Evolutionary conservation across 2,329 filamentous ascomycete species (phyloP).

Genomic region (Fusarium staphyleae): DNA sequence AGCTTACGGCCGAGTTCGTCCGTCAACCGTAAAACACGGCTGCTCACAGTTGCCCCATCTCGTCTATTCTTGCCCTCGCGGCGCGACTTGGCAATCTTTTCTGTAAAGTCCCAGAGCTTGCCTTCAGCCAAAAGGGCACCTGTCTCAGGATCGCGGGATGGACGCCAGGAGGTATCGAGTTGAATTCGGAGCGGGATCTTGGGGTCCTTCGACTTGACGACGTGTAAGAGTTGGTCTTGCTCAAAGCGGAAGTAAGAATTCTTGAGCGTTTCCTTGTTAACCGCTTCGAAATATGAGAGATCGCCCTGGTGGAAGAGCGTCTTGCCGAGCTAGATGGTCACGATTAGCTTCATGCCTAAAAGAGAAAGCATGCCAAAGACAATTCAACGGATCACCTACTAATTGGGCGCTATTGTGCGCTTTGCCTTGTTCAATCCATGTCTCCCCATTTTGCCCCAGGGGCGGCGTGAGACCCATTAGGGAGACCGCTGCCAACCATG

Average conservation of each 20-base stretch:
- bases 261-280: conserved; percentile 97
- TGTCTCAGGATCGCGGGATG: conserved; percentile 67
- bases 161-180: conserved; percentile 77
- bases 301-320: conserved; percentile 98
- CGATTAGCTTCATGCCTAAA: conserved; percentile 14
- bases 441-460: conserved; percentile 60
- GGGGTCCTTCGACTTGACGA: conserved; percentile 72
- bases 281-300: conserved; percentile 94
- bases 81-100: conserved; percentile 81
- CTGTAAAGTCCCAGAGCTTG: conserved; percentile 88
- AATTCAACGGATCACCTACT: conserved; percentile 53
- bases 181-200: conserved; percentile 69
- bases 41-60: conserved; percentile 90
- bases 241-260: conserved; percentile 90
- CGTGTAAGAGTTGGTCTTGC: conserved; percentile 86
- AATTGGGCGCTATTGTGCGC: conserved; percentile 84
- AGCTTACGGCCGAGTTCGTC: conserved; percentile 75
- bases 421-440: conserved; percentile 80
- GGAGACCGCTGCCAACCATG: conserved; percentile 89
- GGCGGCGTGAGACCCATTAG: conserved; percentile 87
- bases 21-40: conserved; percentile 77
- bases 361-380: no score
- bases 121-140: conserved; percentile 73
- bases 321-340: conserved; percentile 74
- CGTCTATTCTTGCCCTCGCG: conserved; percentile 94